phyloP scores from a whole-genome alignment of 768 basidiomycete genomes.

The Trametopsis cervina region DNA sequence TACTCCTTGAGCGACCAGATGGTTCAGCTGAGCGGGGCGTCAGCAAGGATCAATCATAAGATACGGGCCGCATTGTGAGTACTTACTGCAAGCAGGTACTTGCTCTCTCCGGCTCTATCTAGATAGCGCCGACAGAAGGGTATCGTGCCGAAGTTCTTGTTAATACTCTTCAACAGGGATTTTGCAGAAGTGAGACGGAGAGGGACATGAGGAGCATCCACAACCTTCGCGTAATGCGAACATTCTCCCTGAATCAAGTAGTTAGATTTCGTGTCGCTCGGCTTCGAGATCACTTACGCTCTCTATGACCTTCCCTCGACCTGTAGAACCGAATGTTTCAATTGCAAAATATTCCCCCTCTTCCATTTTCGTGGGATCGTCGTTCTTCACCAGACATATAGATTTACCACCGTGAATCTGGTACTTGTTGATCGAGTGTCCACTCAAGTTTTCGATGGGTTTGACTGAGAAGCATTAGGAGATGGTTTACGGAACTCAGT shows the following conservation, averaged over 20 bases:
- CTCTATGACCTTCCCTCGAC: constrained; percentile 82
- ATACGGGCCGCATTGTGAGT: not conserved
- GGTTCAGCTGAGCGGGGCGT: constrained; percentile 72
- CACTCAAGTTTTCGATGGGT: constrained; percentile 88
- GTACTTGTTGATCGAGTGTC: constrained; percentile 87
- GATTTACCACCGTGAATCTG: constrained; percentile 94
- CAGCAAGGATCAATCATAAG: not conserved
- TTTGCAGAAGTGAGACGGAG: constrained; percentile 84
- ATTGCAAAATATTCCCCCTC: constrained; percentile 99
- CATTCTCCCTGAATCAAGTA: constrained; percentile 63
- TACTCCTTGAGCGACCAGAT: constrained; percentile 82
- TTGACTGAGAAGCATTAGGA: constrained; percentile 53
- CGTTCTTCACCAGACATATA: constrained; percentile 81
- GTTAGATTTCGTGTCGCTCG: not conserved
- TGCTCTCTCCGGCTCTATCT: constrained; percentile 87
- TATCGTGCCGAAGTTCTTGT: constrained; percentile 88
- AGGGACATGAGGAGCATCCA: constrained; percentile 64
- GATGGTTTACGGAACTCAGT: constrained; percentile 1
- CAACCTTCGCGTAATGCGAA: constrained; percentile 83
- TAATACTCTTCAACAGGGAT: constrained; percentile 78
- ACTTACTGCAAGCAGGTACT: constrained; percentile 83
- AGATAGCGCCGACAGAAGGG: constrained; percentile 96
- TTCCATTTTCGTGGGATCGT: constrained; percentile 95
- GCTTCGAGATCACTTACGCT: constrained; percentile 35
- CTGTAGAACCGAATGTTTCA: constrained; percentile 98